Evolutionary conservation across 441 rosid genomes (phyloP), one percentile per base, ranked within the genome.

Genomic region (Populus tomentosa): DNA sequence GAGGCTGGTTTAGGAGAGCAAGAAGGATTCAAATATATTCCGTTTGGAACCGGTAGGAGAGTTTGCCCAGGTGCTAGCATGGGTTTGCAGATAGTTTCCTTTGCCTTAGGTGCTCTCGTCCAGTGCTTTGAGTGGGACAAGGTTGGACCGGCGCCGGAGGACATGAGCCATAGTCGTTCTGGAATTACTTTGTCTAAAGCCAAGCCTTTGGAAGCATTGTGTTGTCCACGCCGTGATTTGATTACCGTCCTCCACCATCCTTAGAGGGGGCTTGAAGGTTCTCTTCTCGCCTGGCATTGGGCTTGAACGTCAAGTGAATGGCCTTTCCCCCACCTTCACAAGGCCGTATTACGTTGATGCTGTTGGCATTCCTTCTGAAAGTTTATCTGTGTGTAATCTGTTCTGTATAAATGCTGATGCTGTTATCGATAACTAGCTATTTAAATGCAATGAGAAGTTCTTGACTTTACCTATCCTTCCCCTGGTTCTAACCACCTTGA

Each of bases 81-180:
- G 81, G 90, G 73, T 5, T 70, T 79, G 75, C 66, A 82, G 62
- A 66, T 76, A 7, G 75, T 86, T 38, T 75, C 84, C 7, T 71
- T 90, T 69, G 82, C 78, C 50, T 69, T 90, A 7, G 91, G 90
- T 40, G 83, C 85, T 6, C 53, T 88, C 75, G 75, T 86, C 68
- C 90, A 89, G 71, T 84, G 87, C 70, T 90, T 90, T 67, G 87
- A 87, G 70, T 88, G 89, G 90, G 79, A 68, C 9, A 77, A n/a
- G 56, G 66, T 72, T 62, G 80, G 72, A 26, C 63, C 62, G 9
- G 77, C 71, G 26, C 26, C 26, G 76, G 79, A 74, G 38, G 81
- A 83, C 73, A 71, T 83, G 86, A 71, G 56, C 56, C 56, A 46
- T 46, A 14, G 56, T 46, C 30, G 30, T 28, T 6, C 0, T 11